Evolutionary conservation across 305 asterid genomes (phyloP), one percentile per base, ranked within the genome.

Genomic region (Fraxinus platypoda): DNA sequence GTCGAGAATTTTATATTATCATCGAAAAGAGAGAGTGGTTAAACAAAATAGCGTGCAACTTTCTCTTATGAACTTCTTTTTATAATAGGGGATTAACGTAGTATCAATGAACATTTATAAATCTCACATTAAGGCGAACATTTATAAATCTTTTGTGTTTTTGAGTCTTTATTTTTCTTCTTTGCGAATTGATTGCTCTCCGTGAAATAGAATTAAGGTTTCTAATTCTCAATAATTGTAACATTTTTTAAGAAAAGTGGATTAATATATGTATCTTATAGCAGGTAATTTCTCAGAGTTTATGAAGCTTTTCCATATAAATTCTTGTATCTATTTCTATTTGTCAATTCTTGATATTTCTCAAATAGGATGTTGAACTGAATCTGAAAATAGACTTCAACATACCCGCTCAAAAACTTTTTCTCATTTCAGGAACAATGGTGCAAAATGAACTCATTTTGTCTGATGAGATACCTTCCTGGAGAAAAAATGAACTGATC

Each of bases 351-450:
- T 15, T 49, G 59, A 49, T 49, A 15, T 49, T 49, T 49, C 59
- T 49, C 59, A 49, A 49, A 46, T 46, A 15, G n/a, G 59, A 49
- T 15, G 57, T 46, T 46, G 59, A 49, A 6, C 6, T 49, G 59
- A 49, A 49, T 49, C 54, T 43, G 54, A 49, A 49, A 49, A 15
- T 15, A 49, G 7, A 49, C 59, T 49, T 49, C 15, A 15, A 15
- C 21, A 49, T 49, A 49, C 59, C 1, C 15, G 54, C 21, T 15
- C 59, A 49, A 49, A 49, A 49, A 49, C 21, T 49, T 49, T 21
- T 21, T 49, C 30, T 41, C 35, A 3, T 13, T 77, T 80, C 81
- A 88, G 91, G 89, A 62, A 73, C 19, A 57, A 15, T 78, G 1
- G 30, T 13, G 7, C 76, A 66, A 66, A 26, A 26, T 25, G 74